phyloP scores from a whole-genome alignment of 1,284 basidiomycete species.

The Agaricales sp. region DNA sequence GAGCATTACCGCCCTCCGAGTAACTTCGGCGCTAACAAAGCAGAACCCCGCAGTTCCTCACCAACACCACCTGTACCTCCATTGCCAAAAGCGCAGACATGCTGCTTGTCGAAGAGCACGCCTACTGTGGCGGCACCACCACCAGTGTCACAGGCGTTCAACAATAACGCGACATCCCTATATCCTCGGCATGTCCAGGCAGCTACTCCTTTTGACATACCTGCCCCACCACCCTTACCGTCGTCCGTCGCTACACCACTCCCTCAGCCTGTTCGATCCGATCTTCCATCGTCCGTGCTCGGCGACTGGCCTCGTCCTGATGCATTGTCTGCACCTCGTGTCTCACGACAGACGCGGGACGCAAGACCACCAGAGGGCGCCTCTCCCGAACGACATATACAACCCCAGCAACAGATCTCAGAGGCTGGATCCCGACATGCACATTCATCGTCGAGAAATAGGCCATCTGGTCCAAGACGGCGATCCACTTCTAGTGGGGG shows the following conservation, averaged over 20 bases:
- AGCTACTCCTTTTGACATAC: constrained; percentile 10
- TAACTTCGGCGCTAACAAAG: constrained; percentile 15
- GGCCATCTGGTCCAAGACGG: constrained; percentile 27
- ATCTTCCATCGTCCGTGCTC: constrained; percentile 28
- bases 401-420: constrained; percentile 7
- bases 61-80: constrained; percentile 15
- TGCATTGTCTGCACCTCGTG: constrained; percentile 26
- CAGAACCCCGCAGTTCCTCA: constrained; percentile 10
- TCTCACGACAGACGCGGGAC: constrained; percentile 8
- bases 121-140: constrained; percentile 12
- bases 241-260: constrained; percentile 8
- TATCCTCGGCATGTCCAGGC: constrained; percentile 22
- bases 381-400: constrained; percentile 11
- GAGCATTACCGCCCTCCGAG: constrained; percentile 30
- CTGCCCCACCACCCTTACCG: constrained; percentile 2
- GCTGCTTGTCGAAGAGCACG: constrained; percentile 13
- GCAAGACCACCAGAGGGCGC: constrained; percentile 20
- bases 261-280: constrained; percentile 6
- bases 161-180: constrained; percentile 13
- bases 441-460: constrained; percentile 11
- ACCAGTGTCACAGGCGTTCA: constrained; percentile 8
- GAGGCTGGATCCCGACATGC: constrained; percentile 5
- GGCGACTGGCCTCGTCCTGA: constrained; percentile 47
- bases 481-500: constrained; percentile 23
- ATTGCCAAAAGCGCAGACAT: constrained; percentile 3